phyloP scores from a whole-genome alignment of 2,329 filamentous ascomycete species.

The Scedosporium aurantiacum region DNA sequence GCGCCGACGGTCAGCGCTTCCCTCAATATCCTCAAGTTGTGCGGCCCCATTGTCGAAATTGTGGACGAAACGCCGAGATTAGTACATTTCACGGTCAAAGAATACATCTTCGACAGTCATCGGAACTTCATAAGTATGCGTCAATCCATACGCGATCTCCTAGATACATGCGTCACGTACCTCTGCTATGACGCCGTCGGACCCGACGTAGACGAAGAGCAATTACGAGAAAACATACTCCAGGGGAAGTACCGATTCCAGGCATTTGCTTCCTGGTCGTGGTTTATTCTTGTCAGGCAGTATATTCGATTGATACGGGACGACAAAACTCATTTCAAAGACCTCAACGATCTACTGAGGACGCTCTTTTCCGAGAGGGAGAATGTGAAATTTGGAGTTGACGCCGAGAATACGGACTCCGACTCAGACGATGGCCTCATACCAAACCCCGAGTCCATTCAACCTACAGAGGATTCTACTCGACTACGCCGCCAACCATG shows the following conservation, averaged over 20 bases:
- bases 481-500: background rate
- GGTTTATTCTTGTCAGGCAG: background rate
- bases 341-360: background rate
- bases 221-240: background rate
- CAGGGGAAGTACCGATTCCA: background rate
- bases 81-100: conserved; percentile 22
- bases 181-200: conserved; percentile 1
- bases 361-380: background rate
- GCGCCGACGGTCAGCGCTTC: background rate
- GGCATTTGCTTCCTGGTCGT: background rate
- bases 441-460: background rate
- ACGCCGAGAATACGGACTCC: background rate
- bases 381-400: background rate
- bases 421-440: background rate
- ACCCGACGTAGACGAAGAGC: background rate
- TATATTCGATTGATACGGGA: background rate
- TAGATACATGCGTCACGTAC: conserved; percentile 8
- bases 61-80: conserved; percentile 17
- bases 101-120: conserved; percentile 10
- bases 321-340: no score
- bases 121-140: conserved; percentile 4
- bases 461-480: background rate
- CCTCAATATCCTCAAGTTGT: conserved; percentile 13
- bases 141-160: conserved; percentile 2
- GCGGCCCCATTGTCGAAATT: conserved; percentile 20